Base-by-base conservation (phyloP, 768 basidiomycete genomes). In the Collybia mongolica region DNA sequence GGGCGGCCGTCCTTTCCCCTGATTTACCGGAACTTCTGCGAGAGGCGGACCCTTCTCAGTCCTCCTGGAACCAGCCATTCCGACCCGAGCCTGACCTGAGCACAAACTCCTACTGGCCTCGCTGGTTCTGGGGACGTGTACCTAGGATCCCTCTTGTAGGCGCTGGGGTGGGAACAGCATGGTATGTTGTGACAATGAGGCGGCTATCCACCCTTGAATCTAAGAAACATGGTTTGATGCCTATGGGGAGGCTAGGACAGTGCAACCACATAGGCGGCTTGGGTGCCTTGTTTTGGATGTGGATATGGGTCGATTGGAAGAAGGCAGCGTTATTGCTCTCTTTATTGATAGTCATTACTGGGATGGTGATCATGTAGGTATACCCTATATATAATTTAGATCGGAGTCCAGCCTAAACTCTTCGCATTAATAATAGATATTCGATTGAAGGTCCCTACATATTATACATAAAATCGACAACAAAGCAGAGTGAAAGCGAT, bases 101-200 rank as follows among this genome's bases (percentile, higher is more conserved):
- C 12, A 49, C 49, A 18, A 63, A 58, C 12, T 24, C 28, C 6
- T 48, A 52, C 32, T 62, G 60, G 60, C 61, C 52, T 1, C 54
- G 24, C 5, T 62, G 60, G 59, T 20, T 73, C 4, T 68, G 65
- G 59, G 44, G 41, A 12, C 59, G 65, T 32, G 47, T 84, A 3
- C 70, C 75, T 2, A 68, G 73, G 14, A 73, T 90, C 20, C 74
- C 73, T 32, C 64, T 93, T 5, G 61, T 91, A 12, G 89, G 90
- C 0, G 88, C 85, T 1, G 80, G 86, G 0, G 63, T 76, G 7
- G 68, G 65, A 17, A 70, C 83, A 65, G 80, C 86, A 3, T 91
- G 89, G 89, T 87, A 91, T 65, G 62, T 64, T 15, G 69, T 86
- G 17, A 70, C 71, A 54, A 80, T 93, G 62, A 73, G 83, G 48